Evolutionary conservation across 768 basidiomycete genomes (phyloP).

Genomic region (Tricholoma saponaceum): DNA sequence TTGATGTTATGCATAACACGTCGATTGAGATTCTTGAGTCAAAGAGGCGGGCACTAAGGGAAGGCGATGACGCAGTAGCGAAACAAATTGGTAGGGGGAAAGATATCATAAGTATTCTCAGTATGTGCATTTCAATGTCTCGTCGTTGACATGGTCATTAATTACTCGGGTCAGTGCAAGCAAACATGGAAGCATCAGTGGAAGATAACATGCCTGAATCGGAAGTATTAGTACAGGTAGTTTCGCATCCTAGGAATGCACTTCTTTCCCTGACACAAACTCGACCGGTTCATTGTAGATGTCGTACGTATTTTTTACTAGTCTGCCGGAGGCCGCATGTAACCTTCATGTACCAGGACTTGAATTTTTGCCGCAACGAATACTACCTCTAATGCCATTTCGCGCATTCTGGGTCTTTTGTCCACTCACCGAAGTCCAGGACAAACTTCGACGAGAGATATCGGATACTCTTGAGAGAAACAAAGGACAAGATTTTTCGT

Average conservation of each 20-base stretch:
- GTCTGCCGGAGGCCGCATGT: neutral
- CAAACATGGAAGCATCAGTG: slow-evolving; percentile 26
- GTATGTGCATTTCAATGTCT: too few species aligned
- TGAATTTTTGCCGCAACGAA: slow-evolving; percentile 36
- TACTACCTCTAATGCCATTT: slow-evolving; percentile 39
- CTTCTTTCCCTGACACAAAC: neutral
- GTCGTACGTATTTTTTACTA: slow-evolving; percentile 5
- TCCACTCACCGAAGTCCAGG: slow-evolving; percentile 26
- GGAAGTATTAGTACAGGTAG: slow-evolving; percentile 32
- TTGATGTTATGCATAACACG: slow-evolving; percentile 29
- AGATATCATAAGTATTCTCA: too few species aligned
- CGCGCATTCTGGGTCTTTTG: slow-evolving; percentile 30
- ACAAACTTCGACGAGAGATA: slow-evolving; percentile 33
- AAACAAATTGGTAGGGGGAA: slow-evolving; percentile 27
- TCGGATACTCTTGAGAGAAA: slow-evolving; percentile 22
- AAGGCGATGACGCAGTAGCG: slow-evolving; percentile 21
- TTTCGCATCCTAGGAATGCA: neutral
- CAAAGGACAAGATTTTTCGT: slow-evolving; percentile 11
- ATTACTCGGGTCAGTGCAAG: slow-evolving; percentile 22
- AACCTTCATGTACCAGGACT: slow-evolving; percentile 9
- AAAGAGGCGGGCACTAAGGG: slow-evolving; percentile 27
- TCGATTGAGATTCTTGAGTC: slow-evolving; percentile 27
- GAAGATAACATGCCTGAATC: slow-evolving; percentile 28
- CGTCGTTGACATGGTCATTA: neutral
- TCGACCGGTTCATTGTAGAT: slow-evolving; percentile 1